These are phyloP conservation scores for Gaeumannomyces tritici DNA, from an alignment of 2,329 filamentous ascomycete genomes.

Conservation along the genomic window DNA sequence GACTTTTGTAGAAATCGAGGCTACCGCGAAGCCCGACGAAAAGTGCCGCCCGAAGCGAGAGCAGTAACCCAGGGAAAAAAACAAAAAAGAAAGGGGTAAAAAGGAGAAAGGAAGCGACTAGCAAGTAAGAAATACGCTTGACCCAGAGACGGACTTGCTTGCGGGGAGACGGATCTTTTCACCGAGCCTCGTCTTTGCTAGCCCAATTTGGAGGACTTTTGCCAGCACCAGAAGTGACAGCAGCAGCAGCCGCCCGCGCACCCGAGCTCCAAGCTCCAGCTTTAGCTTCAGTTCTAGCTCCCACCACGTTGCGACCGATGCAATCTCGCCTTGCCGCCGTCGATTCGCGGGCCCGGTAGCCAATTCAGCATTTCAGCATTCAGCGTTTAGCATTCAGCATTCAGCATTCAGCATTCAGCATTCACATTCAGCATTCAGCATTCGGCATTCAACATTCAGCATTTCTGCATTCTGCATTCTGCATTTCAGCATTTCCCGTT, in stretches of 20 bases:
- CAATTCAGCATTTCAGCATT: background rate
- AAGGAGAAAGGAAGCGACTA: background rate
- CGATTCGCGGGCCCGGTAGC: background rate
- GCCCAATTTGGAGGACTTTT: too few relatives aligned
- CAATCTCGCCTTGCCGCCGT: background rate
- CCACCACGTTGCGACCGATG: background rate
- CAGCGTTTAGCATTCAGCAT: too few relatives aligned
- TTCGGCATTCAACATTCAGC: too few relatives aligned
- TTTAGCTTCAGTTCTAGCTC: too few relatives aligned
- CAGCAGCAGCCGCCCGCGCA: background rate
- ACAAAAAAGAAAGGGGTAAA: background rate
- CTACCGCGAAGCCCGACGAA: background rate
- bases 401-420: too few relatives aligned
- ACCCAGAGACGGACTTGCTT: background rate
- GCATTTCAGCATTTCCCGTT: too few relatives aligned
- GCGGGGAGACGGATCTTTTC: background rate
- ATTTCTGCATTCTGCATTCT: too few relatives aligned
- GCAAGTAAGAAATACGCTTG: background rate
- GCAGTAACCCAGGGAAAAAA: background rate
- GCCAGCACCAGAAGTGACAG: too few relatives aligned
- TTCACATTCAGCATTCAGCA: too few relatives aligned
- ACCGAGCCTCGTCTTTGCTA: background rate
- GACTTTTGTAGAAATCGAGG: background rate
- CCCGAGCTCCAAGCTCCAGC: background rate
- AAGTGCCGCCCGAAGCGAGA: background rate